Base-by-base conservation (phyloP, 2,329 filamentous ascomycete species). In the Amauroascus verrucosus region DNA sequence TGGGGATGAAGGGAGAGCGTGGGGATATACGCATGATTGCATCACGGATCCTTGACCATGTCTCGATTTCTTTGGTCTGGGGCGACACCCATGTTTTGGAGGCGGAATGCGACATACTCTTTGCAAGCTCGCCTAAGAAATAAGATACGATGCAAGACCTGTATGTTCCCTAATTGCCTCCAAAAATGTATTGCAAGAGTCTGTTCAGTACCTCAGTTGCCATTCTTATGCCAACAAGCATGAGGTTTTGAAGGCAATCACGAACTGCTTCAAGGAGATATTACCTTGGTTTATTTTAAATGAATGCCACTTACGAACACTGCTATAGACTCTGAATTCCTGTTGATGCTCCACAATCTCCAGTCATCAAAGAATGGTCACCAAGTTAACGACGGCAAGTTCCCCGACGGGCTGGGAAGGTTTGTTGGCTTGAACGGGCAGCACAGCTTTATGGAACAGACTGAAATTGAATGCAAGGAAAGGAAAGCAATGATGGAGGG, bases 51-150 rank as follows among this genome's bases (percentile, higher is more conserved):
- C 54, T 61, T 35, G 50, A 46, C 49, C 64, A 67, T 26, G 44
- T 56, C 26, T 65, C 65, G 20, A 59, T 56, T 52, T 65, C 63
- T 47, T 56, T 60, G 4, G 60, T 58, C 26, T 61, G 51, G 6
- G 58, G 49, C 38, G 60, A 63, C 28, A 61, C 53, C 65, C 65
- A 68, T 32, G 61, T 66, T 41, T 58, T 60, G 20, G 65, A 68
- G 7, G 60, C 56, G 8, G 56, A 60, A 48, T 63, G 53, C n/a
- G 59, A 60, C 56, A 61, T 61, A n/a, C n/a, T 35, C 13, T 11
- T 41, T 51, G n/a, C 13, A 28, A n/a, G 7, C 16, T 8, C n/a
- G 16, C 11, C 32, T 38, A 9, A 20, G n/a, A 14, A 24, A 35
- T 16, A 41, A 41, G 33, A 14, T 8, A 20, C 14, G 24, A 26